phyloP scores from a whole-genome alignment of 2,329 filamentous ascomycete species.

The Xylariaceae sp. region DNA sequence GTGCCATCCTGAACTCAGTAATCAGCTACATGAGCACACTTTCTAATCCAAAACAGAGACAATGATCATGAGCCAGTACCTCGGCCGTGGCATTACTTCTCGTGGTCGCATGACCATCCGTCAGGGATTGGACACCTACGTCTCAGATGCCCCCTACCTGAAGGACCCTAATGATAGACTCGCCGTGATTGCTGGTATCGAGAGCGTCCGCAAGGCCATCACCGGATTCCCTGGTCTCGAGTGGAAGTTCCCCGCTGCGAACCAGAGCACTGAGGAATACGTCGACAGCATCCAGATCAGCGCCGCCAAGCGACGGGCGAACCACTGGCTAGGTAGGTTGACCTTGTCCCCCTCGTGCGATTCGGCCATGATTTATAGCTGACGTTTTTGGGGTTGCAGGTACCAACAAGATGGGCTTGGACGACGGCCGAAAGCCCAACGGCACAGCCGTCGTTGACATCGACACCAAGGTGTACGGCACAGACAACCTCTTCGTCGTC shows the following conservation, averaged over 20 bases:
- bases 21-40: background rate
- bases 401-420: conserved; percentile 55
- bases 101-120: conserved; percentile 59
- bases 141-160: conserved; percentile 56
- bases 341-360: background rate
- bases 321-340: conserved; percentile 47
- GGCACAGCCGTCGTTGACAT: conserved; percentile 58
- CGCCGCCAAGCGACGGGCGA: conserved; percentile 36
- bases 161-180: conserved; percentile 52
- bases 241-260: conserved; percentile 48
- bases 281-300: conserved; percentile 40
- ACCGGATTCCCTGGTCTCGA: conserved; percentile 50
- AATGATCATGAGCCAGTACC: conserved; percentile 55
- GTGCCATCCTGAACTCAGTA: conserved; percentile 2
- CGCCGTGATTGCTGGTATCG: conserved; percentile 56
- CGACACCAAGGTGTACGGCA: conserved; percentile 62
- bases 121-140: conserved; percentile 49
- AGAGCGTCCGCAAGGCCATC: conserved; percentile 52
- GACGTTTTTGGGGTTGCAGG: conserved; percentile 13
- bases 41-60: conserved; percentile 29
- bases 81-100: conserved; percentile 57
- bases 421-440: conserved; percentile 45
- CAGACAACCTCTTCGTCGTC: conserved; percentile 63
- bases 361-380: background rate
- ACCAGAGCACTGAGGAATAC: conserved; percentile 50